phyloP scores from a whole-genome alignment of 2,329 filamentous ascomycete genomes.

The Arthrobotrys megalospora region DNA sequence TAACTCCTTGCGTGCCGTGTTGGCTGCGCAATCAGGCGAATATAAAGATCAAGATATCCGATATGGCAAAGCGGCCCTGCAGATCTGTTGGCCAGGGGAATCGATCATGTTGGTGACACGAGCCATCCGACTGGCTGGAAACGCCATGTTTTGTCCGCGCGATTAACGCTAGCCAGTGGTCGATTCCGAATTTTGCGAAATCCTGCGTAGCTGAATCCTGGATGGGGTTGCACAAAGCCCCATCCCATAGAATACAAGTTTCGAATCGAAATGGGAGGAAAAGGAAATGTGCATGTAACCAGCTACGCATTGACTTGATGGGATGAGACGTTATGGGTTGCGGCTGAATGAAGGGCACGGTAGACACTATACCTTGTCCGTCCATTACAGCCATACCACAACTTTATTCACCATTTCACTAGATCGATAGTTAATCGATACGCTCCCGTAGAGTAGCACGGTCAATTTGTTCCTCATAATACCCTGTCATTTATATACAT shows the following conservation, averaged over 20 bases:
- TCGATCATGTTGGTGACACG: conserved; percentile 20
- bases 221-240: conserved; percentile 10
- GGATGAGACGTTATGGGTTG: not conserved
- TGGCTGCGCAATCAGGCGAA: conserved; percentile 4
- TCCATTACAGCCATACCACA: no score
- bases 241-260: no score
- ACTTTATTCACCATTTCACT: no score
- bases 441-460: no score
- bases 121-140: conserved; percentile 29
- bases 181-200: conserved; percentile 43
- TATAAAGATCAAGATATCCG: conserved; percentile 1
- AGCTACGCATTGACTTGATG: no score
- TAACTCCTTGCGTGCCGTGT: conserved; percentile 35
- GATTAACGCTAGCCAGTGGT: not conserved
- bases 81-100: conserved; percentile 12
- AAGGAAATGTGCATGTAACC: not conserved
- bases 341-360: not conserved
- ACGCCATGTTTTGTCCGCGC: conserved; percentile 16
- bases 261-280: no score
- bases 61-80: conserved; percentile 24
- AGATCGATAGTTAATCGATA: no score
- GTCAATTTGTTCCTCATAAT: no score
- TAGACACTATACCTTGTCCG: no score
- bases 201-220: conserved; percentile 1
- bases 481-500: no score